A percentile compares a stretch with the other conserved stretches of the same genome.
phyloP scores from a whole-genome alignment of 202 grass and related monocot genomes.

The Elaeis oleifera region DNA sequence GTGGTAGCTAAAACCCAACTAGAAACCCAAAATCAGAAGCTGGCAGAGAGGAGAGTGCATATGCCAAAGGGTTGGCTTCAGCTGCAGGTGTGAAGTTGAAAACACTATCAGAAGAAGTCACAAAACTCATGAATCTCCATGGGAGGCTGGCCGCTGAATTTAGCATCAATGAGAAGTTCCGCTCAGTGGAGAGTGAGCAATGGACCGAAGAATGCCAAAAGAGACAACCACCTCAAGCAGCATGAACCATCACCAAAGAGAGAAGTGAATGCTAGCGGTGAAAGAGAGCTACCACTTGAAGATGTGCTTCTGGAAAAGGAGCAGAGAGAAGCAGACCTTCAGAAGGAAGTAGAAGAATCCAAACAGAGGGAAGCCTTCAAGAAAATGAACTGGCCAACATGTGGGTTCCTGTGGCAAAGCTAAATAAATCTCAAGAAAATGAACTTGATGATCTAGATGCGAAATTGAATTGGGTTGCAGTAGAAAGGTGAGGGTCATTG shows the following conservation, averaged over 20 bases:
- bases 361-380: constrained; percentile 83
- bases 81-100: constrained; percentile 97
- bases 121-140: constrained; percentile 95
- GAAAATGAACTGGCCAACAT: constrained; percentile 95
- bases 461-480: constrained; percentile 20
- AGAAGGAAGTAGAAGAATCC: constrained; percentile 70
- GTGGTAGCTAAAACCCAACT: constrained; percentile 59
- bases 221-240: constrained; percentile 36
- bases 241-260: constrained; percentile 51
- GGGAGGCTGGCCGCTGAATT: constrained; percentile 67
- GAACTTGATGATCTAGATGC: constrained; percentile 40
- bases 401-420: constrained; percentile 92
- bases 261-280: constrained; percentile 50
- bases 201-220: constrained; percentile 37
- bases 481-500: too few species aligned
- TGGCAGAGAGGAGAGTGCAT: constrained; percentile 82
- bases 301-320: constrained; percentile 58
- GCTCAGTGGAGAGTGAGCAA: constrained; percentile 60
- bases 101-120: constrained; percentile 92
- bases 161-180: constrained; percentile 56
- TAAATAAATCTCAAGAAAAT: constrained; percentile 64
- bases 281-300: constrained; percentile 61
- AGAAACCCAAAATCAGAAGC: constrained; percentile 69
- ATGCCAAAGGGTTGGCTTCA: constrained; percentile 89
- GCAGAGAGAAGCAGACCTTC: constrained; percentile 70